These are phyloP conservation scores for Peronosclerospora sorghi DNA, from an alignment of 352 stramenopile genomes.

Conservation along the genomic window DNA sequence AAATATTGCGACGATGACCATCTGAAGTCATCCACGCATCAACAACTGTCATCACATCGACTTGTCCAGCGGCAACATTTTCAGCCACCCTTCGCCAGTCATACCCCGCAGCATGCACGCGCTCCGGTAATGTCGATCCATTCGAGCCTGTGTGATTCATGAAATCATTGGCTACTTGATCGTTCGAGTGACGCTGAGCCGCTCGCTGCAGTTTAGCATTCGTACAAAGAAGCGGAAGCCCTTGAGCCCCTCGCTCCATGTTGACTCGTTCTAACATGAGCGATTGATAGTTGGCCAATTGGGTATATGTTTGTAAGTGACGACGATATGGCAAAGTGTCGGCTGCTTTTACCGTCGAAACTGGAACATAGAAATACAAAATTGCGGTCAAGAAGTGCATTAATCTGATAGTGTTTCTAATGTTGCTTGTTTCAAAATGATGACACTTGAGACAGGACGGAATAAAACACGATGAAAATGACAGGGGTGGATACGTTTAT, in stretches of 20 bases:
- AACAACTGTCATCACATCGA: conserved; percentile 26
- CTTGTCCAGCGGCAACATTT: conserved; percentile 31
- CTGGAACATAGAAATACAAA: no score
- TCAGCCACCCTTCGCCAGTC: conserved; percentile 31
- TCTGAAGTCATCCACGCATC: conserved; percentile 31
- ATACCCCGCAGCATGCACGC: conserved; percentile 33
- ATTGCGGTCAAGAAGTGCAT: no score
- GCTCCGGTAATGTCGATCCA: conserved; percentile 22
- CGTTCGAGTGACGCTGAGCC: conserved; percentile 21
- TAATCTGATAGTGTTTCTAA: no score
- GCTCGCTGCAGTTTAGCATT: conserved; percentile 24
- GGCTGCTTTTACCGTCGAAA: no score
- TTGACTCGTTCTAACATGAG: conserved; percentile 51
- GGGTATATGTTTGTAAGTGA: no score
- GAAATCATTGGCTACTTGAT: conserved; percentile 33
- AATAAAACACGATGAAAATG: no score
- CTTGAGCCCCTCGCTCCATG: conserved; percentile 22
- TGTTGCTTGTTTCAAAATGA: no score
- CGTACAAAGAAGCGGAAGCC: conserved; percentile 21
- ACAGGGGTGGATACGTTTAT: no score
- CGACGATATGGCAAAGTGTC: no score
- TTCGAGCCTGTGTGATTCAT: conserved; percentile 38
- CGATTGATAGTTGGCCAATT: no score
- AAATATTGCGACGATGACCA: conserved; percentile 26
- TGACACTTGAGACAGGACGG: no score